phyloP scores from a whole-genome alignment of 2,329 filamentous ascomycete species.

The Grosmannia penicillata region DNA sequence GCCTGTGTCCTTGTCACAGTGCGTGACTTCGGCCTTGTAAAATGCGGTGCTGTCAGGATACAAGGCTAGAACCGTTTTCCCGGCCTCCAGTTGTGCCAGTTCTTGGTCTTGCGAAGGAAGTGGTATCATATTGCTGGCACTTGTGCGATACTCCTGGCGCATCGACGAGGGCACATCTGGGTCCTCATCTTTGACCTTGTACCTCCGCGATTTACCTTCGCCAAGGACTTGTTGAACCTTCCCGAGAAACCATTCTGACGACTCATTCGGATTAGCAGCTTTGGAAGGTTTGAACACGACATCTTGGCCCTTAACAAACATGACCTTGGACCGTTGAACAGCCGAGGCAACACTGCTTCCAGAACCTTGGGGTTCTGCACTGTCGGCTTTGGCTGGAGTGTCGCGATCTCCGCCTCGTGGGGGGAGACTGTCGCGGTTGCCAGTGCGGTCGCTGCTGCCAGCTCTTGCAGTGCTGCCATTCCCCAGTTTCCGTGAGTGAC shows the following conservation, averaged over 20 bases:
- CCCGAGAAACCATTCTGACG: slow-evolving; percentile 57
- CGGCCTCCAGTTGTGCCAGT: slow-evolving; percentile 46
- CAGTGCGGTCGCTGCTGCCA: slow-evolving; percentile 15
- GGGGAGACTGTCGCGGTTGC: slow-evolving; percentile 19
- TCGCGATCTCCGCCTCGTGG: slow-evolving; percentile 28
- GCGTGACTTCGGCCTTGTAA: slow-evolving; percentile 70
- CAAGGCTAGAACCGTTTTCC: slow-evolving; percentile 60
- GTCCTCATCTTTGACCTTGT: slow-evolving; percentile 68
- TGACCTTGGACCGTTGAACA: slow-evolving; percentile 32
- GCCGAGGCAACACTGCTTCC: slow-evolving; percentile 19
- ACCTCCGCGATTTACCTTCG: slow-evolving; percentile 62
- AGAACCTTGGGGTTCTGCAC: slow-evolving; percentile 34
- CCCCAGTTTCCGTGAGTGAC: slow-evolving; percentile 20
- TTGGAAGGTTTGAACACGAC: slow-evolving; percentile 50
- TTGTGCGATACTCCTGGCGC: slow-evolving; percentile 54
- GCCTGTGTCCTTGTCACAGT: slow-evolving; percentile 36
- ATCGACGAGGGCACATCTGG: slow-evolving; percentile 50
- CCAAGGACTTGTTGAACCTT: slow-evolving; percentile 62
- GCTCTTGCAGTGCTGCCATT: slow-evolving; percentile 13
- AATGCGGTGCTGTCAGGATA: slow-evolving; percentile 79
- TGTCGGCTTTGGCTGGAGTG: slow-evolving; percentile 41
- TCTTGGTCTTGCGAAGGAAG: slow-evolving; percentile 45
- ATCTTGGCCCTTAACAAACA: slow-evolving; percentile 46
- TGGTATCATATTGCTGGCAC: slow-evolving; percentile 60
- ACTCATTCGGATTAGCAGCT: slow-evolving; percentile 28